phyloP scores from a whole-genome alignment of 306 rosid genomes.

The Cyclanthera cordifolia region DNA sequence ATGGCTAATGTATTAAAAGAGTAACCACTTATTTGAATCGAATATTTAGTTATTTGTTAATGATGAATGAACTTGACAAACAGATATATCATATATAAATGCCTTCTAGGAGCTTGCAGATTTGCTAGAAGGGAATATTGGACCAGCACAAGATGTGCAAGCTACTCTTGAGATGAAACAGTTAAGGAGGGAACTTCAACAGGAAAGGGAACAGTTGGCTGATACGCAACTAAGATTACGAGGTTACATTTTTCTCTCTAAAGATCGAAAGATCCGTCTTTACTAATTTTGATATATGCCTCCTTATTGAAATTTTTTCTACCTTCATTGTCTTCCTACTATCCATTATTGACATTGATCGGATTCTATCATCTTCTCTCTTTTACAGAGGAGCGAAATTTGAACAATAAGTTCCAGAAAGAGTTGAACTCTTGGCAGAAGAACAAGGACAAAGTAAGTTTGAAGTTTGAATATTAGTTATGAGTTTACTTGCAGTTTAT shows the following conservation, averaged over 20 bases:
- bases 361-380: not conserved
- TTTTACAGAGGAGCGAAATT: slow-evolving; percentile 54
- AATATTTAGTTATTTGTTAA: slow-evolving; percentile 28
- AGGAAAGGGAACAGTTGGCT: slow-evolving; percentile 39
- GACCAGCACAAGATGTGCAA: slow-evolving; percentile 29
- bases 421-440: slow-evolving; percentile 48
- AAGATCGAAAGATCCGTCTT: slow-evolving; percentile 10
- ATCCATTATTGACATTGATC: too few species aligned
- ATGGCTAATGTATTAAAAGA: not conserved
- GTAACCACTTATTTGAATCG: not conserved
- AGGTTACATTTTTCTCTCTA: slow-evolving; percentile 31
- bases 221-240: slow-evolving; percentile 35
- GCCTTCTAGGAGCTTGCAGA: slow-evolving; percentile 98
- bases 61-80: slow-evolving; percentile 88
- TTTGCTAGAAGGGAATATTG: slow-evolving; percentile 41
- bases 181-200: slow-evolving; percentile 53
- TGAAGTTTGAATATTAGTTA: slow-evolving; percentile 3
- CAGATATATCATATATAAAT: slow-evolving; percentile 63
- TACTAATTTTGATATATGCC: not conserved
- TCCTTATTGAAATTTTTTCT: slow-evolving; percentile 6
- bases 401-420: slow-evolving; percentile 51
- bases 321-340: not conserved
- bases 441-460: slow-evolving; percentile 67
- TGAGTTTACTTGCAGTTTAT: not conserved
- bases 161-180: slow-evolving; percentile 41